Evolutionary conservation across 2,329 filamentous ascomycete genomes (phyloP).

Genomic region (Epichloe sp.): DNA sequence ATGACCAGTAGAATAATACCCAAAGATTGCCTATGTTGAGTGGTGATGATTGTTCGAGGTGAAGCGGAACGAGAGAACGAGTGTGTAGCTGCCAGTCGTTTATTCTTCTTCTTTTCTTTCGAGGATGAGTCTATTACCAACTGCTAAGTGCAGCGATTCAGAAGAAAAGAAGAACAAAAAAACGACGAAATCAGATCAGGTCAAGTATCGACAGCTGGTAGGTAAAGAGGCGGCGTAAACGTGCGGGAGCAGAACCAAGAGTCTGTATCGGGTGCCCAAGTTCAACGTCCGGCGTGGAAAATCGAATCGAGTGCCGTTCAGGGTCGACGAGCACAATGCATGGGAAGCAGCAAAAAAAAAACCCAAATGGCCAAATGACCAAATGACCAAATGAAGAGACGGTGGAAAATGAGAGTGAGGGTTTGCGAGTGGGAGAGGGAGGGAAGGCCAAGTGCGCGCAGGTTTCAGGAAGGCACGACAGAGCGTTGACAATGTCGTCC

Average conservation of each 20-base stretch:
- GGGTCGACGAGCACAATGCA: background rate
- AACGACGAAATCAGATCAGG: background rate
- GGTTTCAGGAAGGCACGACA: background rate
- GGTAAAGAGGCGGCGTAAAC: background rate
- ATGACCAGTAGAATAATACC: too few relatives aligned
- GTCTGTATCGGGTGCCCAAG: background rate
- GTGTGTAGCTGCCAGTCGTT: background rate
- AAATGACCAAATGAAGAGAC: background rate
- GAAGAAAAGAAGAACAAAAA: background rate
- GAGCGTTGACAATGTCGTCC: background rate
- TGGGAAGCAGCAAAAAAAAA: background rate
- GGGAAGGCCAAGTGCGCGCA: background rate
- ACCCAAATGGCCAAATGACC: background rate
- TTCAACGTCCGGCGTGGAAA: constrained; percentile 4
- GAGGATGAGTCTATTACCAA: background rate
- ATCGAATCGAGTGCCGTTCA: background rate
- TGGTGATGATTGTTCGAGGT: background rate
- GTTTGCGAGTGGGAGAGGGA: background rate
- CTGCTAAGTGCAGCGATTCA: background rate
- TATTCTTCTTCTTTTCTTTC: too few relatives aligned
- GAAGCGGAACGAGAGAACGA: background rate
- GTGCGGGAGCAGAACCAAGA: background rate
- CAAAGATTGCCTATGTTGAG: too few relatives aligned
- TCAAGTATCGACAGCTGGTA: background rate
- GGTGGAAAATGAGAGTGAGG: background rate